Conservation (phyloP, 192 early-diverging fungal genomes). For the Coemansia sp. region DNA sequence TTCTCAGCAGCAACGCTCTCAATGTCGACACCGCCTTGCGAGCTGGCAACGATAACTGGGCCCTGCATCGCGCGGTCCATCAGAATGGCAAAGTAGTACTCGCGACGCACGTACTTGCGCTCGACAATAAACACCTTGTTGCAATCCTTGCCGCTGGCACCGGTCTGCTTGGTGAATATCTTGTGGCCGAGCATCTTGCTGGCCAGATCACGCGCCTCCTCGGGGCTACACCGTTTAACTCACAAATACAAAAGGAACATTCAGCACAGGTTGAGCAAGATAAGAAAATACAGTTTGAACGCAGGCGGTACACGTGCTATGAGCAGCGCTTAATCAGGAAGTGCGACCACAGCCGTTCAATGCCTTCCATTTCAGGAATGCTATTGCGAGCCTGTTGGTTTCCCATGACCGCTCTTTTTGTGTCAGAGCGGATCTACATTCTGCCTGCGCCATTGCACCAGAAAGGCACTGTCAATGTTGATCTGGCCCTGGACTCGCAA, state of each 20-base stretch:
- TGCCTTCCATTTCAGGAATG: background rate
- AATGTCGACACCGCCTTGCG: slow-evolving; percentile 98
- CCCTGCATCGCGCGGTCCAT: slow-evolving; percentile 95
- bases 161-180: slow-evolving; percentile 98
- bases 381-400: background rate
- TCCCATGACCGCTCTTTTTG: too few relatives aligned
- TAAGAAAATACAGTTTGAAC: background rate
- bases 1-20: slow-evolving; percentile 92
- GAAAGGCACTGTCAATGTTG: too few relatives aligned
- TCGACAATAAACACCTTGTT: slow-evolving; percentile 94
- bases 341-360: background rate
- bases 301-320: background rate
- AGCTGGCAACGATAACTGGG: slow-evolving; percentile 94
- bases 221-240: slow-evolving; percentile 59
- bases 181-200: slow-evolving; percentile 97
- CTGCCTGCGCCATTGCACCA: too few relatives aligned
- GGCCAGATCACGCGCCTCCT: slow-evolving; percentile 83
- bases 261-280: background rate
- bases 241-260: background rate
- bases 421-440: too few relatives aligned
- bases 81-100: slow-evolving; percentile 99
- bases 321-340: background rate
- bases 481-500: too few relatives aligned
- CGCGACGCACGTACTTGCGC: slow-evolving; percentile 93
- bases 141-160: slow-evolving; percentile 90